Conservation (phyloP, 164 flowering plant genomes). For the Magnolia kwangsiensis region DNA sequence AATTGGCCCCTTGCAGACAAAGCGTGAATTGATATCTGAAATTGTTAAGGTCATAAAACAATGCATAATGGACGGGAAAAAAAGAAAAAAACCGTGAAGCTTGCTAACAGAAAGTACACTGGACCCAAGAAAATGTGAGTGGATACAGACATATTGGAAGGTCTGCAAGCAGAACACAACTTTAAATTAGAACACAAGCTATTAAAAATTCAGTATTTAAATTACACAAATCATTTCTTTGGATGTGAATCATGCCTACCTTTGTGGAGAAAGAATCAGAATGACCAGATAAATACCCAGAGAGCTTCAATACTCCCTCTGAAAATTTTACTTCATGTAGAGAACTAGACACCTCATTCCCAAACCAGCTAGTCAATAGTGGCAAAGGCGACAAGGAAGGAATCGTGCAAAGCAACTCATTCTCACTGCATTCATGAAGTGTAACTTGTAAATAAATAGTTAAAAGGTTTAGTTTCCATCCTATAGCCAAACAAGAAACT, state of each 20-base stretch:
- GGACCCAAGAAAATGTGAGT: background rate
- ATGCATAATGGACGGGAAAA: background rate
- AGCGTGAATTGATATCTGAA: conserved; percentile 76
- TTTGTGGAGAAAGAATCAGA: conserved; percentile 36
- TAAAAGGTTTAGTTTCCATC: background rate
- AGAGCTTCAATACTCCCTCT: conserved; percentile 53
- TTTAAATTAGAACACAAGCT: conserved; percentile 19
- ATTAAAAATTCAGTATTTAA: background rate
- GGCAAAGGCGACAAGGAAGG: conserved; percentile 61
- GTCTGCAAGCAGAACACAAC: conserved; percentile 52
- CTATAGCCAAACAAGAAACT: conserved; percentile 10
- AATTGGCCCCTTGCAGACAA: conserved; percentile 70
- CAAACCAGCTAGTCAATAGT: conserved; percentile 53
- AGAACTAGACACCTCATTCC: conserved; percentile 43
- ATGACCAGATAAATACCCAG: conserved; percentile 70
- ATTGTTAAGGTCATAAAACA: conserved; percentile 35
- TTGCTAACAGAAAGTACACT: background rate
- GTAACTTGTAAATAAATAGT: background rate
- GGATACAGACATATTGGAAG: conserved; percentile 95
- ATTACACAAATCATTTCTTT: background rate
- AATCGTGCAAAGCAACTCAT: conserved; percentile 49
- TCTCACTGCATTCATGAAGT: conserved; percentile 45
- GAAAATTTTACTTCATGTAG: conserved; percentile 42
- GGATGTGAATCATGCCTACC: conserved; percentile 36
- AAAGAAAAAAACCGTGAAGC: background rate